Evolutionary conservation across 179 eudicot genomes (phyloP), one percentile per base, ranked within the genome.

Genomic region (Beta lomatogona): DNA sequence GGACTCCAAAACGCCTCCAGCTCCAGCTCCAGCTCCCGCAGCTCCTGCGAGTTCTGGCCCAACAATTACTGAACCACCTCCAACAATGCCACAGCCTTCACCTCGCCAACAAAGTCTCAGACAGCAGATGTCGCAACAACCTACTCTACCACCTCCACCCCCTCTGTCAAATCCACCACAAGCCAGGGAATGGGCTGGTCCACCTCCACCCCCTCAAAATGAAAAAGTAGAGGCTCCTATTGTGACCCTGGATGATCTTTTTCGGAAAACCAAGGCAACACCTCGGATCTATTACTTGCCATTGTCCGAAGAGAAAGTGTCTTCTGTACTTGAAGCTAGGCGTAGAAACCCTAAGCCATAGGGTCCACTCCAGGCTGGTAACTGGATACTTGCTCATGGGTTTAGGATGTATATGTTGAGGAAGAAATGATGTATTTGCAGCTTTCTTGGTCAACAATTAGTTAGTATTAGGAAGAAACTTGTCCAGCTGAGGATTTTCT

Each of bases 201-300:
- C 71, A 41, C 87, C 84, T 1, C 85, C 84, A 1, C 86, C 83
- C 2, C 83, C 83, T 5, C 90, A 88, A 18, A 89, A 87, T 18
- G 93, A 90, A 82, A 93, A 92, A 84, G 79, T 82, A 12, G 97
- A 90, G 65, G 93, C 92, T 57, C 95, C 98, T 68, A 86, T 89
- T 31, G 83, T 95, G 82, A 95, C 99, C 45, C 80, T 95, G 84
- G 99, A 95, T 67, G 99, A 95, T 87, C 91, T 95, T 18, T 95
- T 95, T 71, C 86, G 90, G 88, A 95, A 94, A 83, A 95, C 99
- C 21, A 95, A 88, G 84, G 88, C 95, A 25, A 88, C 91, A n/a
- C 98, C 99, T 19, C 88, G 98, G 13, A 93, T 94, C 85, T 94
- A 94, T 85, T 94, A 94, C 88, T 81, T 93, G 78, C 94, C 97